Conservation (phyloP, 2,329 filamentous ascomycete genomes). For the Trichophyton mentagrophytes region DNA sequence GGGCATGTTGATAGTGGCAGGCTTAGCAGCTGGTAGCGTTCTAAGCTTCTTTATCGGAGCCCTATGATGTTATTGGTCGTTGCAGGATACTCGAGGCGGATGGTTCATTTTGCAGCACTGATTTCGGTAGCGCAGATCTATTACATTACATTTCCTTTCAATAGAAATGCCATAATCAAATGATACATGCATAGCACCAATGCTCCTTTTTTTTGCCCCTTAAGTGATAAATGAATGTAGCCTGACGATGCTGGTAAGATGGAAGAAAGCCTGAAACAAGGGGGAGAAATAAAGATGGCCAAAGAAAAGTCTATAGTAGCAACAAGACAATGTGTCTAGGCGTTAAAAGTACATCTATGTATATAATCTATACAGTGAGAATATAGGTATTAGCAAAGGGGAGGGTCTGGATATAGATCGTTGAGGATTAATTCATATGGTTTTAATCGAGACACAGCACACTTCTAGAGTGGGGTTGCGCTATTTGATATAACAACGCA, state of each 20-base stretch:
- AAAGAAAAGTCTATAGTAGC: neutral
- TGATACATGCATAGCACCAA: neutral
- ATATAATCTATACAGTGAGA: neutral
- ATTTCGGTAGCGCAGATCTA: no score
- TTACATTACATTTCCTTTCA: neutral
- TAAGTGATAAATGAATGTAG: neutral
- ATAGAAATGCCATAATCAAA: neutral
- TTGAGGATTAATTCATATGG: neutral
- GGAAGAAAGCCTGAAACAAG: neutral
- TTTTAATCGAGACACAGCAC: neutral
- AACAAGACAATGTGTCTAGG: neutral
- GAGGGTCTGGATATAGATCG: neutral
- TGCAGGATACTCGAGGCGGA: neutral
- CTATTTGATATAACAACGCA: neutral
- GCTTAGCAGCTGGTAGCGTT: slow-evolving; percentile 72
- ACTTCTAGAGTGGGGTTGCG: neutral
- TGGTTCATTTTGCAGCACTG: neutral
- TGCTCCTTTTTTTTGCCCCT: neutral
- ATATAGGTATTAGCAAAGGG: neutral
- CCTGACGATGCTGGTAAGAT: neutral
- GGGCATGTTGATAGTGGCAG: slow-evolving; percentile 76
- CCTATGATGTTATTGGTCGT: neutral
- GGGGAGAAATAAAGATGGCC: neutral
- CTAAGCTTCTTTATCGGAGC: slow-evolving; percentile 61
- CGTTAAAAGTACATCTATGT: neutral